phyloP scores from a whole-genome alignment of 2,329 filamentous ascomycete genomes.

The Trichoderma sp. region DNA sequence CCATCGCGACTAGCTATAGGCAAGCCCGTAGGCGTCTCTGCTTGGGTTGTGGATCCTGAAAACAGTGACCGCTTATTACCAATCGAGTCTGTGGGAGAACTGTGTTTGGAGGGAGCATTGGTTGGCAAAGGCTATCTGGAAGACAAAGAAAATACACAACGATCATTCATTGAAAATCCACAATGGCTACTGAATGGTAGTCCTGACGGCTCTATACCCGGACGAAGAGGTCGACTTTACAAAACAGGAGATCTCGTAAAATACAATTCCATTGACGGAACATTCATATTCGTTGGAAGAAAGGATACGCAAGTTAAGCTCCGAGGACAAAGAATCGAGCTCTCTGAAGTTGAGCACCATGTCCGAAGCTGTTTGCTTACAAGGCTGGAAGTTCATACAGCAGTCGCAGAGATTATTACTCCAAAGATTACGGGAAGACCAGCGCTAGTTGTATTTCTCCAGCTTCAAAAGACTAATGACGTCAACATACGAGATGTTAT shows the following conservation, averaged over 20 bases:
- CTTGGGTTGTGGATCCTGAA: conserved; percentile 29
- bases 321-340: conserved; percentile 56
- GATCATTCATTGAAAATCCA: conserved; percentile 35
- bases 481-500: neutral
- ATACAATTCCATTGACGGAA: conserved; percentile 40
- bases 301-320: conserved; percentile 61
- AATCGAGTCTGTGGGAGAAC: conserved; percentile 51
- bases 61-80: conserved; percentile 47
- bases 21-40: conserved; percentile 9
- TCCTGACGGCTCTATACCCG: neutral
- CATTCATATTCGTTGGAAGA: conserved; percentile 49
- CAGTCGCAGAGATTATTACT: neutral
- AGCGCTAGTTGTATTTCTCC: neutral
- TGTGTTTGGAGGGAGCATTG: conserved; percentile 40
- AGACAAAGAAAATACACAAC: conserved; percentile 28
- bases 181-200: conserved; percentile 22
- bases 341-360: conserved; percentile 33
- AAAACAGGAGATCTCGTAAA: conserved; percentile 50
- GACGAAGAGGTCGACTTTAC: conserved; percentile 34
- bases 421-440: neutral
- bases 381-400: neutral
- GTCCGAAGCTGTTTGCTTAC: neutral
- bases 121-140: conserved; percentile 59
- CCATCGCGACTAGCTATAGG: conserved; percentile 24
- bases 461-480: neutral